Evolutionary conservation across 768 basidiomycete species (phyloP).

Genomic region (Inosperma sp.): DNA sequence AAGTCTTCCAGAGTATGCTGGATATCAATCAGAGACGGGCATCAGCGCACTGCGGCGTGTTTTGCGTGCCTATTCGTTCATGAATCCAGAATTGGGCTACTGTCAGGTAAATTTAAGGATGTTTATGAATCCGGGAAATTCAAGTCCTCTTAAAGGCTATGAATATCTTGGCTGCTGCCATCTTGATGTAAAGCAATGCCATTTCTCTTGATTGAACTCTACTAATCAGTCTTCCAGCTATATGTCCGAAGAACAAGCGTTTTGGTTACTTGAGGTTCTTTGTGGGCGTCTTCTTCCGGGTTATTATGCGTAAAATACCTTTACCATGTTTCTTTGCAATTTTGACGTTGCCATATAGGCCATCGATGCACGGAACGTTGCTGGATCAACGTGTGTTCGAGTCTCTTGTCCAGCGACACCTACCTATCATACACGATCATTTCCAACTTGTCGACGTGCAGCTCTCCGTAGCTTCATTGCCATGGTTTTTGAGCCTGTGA

Average conservation of each 20-base stretch:
- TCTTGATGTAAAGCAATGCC: constrained; percentile 63
- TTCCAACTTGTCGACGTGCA: constrained; percentile 91
- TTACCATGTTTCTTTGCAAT: neutral
- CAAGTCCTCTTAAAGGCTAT: constrained; percentile 61
- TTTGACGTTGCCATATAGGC: constrained; percentile 42
- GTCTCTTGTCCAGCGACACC: constrained; percentile 79
- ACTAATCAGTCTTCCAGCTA: constrained; percentile 51
- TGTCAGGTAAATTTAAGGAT: constrained; percentile 61
- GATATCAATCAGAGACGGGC: constrained; percentile 88
- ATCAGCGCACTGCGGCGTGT: constrained; percentile 83
- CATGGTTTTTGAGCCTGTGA: constrained; percentile 96
- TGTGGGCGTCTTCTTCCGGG: constrained; percentile 94
- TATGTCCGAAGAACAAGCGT: constrained; percentile 98
- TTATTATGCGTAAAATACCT: constrained; percentile 77
- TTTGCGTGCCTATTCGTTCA: constrained; percentile 91
- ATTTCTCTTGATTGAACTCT: constrained; percentile 11
- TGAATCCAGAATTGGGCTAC: constrained; percentile 91
- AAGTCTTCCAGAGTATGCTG: constrained; percentile 94
- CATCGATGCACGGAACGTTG: constrained; percentile 97
- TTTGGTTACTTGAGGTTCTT: constrained; percentile 93
- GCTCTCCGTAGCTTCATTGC: constrained; percentile 91
- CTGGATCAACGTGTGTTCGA: constrained; percentile 99
- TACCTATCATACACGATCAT: constrained; percentile 93
- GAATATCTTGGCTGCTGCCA: constrained; percentile 96
- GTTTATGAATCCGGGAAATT: constrained; percentile 3